Percentiles rank a stretch among this genome's conserved stretches.
Evolutionary conservation across 2,329 filamentous ascomycete species (phyloP).

Genomic region (Nannizzia gypsea): DNA sequence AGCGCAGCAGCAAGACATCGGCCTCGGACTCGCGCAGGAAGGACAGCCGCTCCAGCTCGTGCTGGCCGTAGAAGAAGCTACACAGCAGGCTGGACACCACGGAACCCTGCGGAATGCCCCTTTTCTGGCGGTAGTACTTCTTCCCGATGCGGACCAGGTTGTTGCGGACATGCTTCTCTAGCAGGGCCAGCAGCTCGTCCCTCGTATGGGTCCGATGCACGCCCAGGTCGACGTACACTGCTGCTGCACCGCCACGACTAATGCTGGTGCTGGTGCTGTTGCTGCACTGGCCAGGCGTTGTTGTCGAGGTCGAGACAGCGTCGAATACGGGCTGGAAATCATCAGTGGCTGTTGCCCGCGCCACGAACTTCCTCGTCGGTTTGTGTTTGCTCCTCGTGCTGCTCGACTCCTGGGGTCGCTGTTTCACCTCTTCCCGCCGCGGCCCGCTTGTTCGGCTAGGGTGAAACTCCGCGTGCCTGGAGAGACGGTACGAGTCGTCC

Average conservation of each 20-base stretch:
- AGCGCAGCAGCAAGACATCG: constrained; percentile 54
- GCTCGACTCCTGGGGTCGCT: not conserved
- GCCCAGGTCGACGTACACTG: constrained; percentile 61
- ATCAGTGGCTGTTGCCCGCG: constrained; percentile 37
- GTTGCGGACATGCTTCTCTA: constrained; percentile 66
- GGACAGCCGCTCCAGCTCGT: constrained; percentile 57
- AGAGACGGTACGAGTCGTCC: constrained; percentile 55
- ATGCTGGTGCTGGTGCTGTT: too few species aligned
- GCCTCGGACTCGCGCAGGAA: constrained; percentile 44
- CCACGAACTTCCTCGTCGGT: constrained; percentile 39
- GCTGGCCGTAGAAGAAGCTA: constrained; percentile 89
- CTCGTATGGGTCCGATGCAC: constrained; percentile 47
- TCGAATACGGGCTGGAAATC: constrained; percentile 38
- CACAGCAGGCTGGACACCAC: constrained; percentile 77
- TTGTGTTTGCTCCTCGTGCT: not conserved
- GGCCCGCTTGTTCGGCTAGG: constrained; percentile 9
- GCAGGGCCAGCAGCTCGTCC: constrained; percentile 52
- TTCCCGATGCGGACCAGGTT: constrained; percentile 85
- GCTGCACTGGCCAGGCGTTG: constrained; percentile 4
- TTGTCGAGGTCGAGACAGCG: constrained; percentile 26
- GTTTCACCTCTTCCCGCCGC: not conserved
- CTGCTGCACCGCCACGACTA: constrained; percentile 34
- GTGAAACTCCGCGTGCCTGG: constrained; percentile 62
- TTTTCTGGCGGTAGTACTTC: constrained; percentile 74
- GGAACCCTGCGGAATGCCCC: constrained; percentile 87